These are phyloP conservation scores for Aspergillus unguis DNA, from an alignment of 2,329 filamentous ascomycete genomes.

Conservation along the genomic window DNA sequence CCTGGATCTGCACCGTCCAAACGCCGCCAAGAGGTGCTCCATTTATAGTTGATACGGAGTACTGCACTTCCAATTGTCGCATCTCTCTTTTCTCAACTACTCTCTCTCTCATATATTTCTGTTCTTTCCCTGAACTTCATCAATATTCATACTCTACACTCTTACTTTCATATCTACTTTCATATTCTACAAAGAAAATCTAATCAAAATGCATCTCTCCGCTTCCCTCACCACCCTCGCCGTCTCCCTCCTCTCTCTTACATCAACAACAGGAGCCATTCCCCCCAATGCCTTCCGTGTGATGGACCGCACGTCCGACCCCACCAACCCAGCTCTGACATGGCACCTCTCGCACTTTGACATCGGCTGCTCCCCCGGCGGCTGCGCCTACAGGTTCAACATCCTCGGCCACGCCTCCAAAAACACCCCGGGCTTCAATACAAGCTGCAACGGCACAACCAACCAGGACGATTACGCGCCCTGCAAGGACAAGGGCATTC, in stretches of 20 bases:
- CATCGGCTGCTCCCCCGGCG: slow-evolving; percentile 32
- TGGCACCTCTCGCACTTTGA: slow-evolving; percentile 33
- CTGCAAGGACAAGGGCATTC: slow-evolving; percentile 24
- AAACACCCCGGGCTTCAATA: slow-evolving; percentile 35
- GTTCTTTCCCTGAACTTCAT: background rate
- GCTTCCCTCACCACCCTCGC: slow-evolving; percentile 10
- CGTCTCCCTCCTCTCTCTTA: slow-evolving; percentile 21
- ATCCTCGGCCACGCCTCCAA: slow-evolving; percentile 24
- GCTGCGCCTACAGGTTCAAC: slow-evolving; percentile 33
- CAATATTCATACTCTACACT: background rate
- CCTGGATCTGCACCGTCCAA: slow-evolving; percentile 5
- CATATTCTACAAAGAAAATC: background rate
- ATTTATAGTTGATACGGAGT: slow-evolving; percentile 1
- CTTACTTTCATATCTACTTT: background rate
- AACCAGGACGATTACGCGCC: slow-evolving; percentile 17
- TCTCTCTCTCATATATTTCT: slow-evolving; percentile 1
- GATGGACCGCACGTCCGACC: background rate
- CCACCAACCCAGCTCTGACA: slow-evolving; percentile 18
- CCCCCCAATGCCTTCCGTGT: slow-evolving; percentile 5
- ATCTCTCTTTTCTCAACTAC: background rate
- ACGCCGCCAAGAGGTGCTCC: slow-evolving; percentile 9
- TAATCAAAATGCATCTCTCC: slow-evolving; percentile 28
- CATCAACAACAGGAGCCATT: slow-evolving; percentile 21
- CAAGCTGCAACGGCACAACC: slow-evolving; percentile 31
- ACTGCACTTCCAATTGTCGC: background rate